A percentile compares a stretch with the other conserved stretches of the same genome.
Evolutionary conservation across 257 asterid genomes (phyloP).

Genomic region (Salvia rosmarinus): DNA sequence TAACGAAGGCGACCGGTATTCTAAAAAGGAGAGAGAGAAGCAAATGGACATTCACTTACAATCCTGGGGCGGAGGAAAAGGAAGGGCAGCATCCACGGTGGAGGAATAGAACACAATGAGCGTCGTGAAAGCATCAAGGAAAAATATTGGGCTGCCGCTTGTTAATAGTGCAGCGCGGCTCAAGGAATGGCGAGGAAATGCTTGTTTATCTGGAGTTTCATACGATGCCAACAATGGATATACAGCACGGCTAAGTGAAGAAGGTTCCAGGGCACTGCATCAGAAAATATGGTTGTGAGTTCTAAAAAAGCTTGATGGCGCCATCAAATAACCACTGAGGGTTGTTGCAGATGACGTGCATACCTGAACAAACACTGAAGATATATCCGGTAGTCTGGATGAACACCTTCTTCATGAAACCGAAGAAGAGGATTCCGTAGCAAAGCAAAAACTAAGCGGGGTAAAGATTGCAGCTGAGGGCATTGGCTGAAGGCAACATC

Average conservation of each 20-base stretch:
- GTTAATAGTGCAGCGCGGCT: slow-evolving; percentile 97
- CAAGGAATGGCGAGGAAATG: slow-evolving; percentile 96
- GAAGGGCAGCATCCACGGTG: slow-evolving; percentile 81
- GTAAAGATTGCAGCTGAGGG: slow-evolving; percentile 87
- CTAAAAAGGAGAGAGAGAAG: background rate
- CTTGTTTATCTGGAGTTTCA: slow-evolving; percentile 84
- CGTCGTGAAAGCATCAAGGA: slow-evolving; percentile 89
- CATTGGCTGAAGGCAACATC: slow-evolving; percentile 95
- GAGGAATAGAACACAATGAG: slow-evolving; percentile 91
- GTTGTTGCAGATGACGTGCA: background rate
- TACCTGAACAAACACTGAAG: slow-evolving; percentile 99
- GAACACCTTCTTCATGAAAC: slow-evolving; percentile 99
- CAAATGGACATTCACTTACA: slow-evolving; percentile 60
- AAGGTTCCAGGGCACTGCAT: slow-evolving; percentile 93
- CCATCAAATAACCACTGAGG: slow-evolving; percentile 12
- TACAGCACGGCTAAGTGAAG: slow-evolving; percentile 85
- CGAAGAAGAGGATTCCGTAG: slow-evolving; percentile 93
- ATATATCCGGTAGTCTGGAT: slow-evolving; percentile 94
- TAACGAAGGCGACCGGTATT: background rate
- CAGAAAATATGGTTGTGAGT: slow-evolving; percentile 32
- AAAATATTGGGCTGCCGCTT: slow-evolving; percentile 96
- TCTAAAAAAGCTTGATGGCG: slow-evolving; percentile 1
- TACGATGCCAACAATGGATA: slow-evolving; percentile 83
- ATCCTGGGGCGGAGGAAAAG: slow-evolving; percentile 98
- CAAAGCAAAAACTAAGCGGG: slow-evolving; percentile 94